A percentile compares a stretch with the other conserved stretches of the same genome.
Evolutionary conservation across 345 rosid genomes (phyloP).

Genomic region (Citrus cavaleriei): DNA sequence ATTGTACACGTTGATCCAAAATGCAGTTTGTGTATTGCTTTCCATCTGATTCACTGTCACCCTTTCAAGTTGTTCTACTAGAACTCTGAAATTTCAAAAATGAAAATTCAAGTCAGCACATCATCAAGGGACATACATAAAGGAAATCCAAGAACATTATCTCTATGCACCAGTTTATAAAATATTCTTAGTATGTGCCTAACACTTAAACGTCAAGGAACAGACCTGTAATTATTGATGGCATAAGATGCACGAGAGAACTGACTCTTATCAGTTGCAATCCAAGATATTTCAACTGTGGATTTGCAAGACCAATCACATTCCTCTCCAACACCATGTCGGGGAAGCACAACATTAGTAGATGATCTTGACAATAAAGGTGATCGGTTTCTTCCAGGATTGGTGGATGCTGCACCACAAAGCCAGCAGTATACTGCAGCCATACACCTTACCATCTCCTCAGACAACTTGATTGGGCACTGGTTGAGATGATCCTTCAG

Average conservation of each 20-base stretch:
- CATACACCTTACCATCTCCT: slow-evolving; percentile 91
- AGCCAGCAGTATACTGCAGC: slow-evolving; percentile 86
- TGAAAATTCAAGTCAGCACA: background rate
- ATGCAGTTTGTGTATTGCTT: slow-evolving; percentile 53
- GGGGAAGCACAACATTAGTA: slow-evolving; percentile 59
- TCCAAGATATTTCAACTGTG: slow-evolving; percentile 64
- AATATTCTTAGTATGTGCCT: background rate
- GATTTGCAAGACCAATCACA: slow-evolving; percentile 70
- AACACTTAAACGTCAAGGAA: background rate
- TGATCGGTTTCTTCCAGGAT: slow-evolving; percentile 41
- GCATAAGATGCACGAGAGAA: slow-evolving; percentile 71
- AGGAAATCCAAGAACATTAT: background rate
- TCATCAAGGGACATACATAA: background rate
- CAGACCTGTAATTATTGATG: slow-evolving; percentile 71
- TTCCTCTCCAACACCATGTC: slow-evolving; percentile 40
- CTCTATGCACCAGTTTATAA: background rate
- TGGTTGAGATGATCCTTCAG: slow-evolving; percentile 77
- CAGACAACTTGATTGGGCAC: slow-evolving; percentile 87
- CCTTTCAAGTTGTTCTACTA: slow-evolving; percentile 85
- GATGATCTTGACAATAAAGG: slow-evolving; percentile 60
- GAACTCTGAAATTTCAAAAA: slow-evolving; percentile 49
- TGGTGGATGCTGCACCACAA: slow-evolving; percentile 37
- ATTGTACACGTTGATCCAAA: slow-evolving; percentile 91
- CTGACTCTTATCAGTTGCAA: slow-evolving; percentile 60
- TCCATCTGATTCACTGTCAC: slow-evolving; percentile 63